phyloP scores from a whole-genome alignment of 78 protist species.

The Dictyostelium capitatum region DNA sequence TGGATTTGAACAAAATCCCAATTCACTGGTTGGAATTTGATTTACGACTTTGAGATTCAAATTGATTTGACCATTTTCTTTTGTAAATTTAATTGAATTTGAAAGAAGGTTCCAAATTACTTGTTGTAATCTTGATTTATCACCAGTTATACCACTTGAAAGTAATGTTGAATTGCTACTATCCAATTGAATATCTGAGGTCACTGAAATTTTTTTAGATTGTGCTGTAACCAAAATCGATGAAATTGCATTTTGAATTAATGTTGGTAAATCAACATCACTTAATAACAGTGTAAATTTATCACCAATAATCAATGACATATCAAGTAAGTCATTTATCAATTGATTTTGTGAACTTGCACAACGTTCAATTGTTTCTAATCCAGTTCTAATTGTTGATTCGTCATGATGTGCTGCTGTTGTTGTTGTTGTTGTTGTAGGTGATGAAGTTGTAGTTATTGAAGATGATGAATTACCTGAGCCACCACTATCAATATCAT shows the following conservation, averaged over 20 bases:
- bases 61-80: constrained; percentile 32
- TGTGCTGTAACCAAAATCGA: not conserved
- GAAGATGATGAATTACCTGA: not conserved
- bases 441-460: not conserved
- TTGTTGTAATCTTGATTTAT: constrained; percentile 67
- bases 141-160: constrained; percentile 12
- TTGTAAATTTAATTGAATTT: constrained; percentile 77
- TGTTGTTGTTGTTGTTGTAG: not conserved
- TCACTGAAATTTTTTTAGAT: constrained; percentile 28
- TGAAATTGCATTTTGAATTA: constrained; percentile 28
- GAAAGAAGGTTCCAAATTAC: constrained; percentile 55
- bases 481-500: not conserved
- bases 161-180: not conserved
- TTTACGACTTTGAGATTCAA: not conserved
- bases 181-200: not conserved
- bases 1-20: not conserved
- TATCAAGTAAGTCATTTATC: constrained; percentile 67
- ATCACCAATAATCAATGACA: constrained; percentile 68
- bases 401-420: not conserved
- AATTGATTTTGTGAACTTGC: constrained; percentile 67
- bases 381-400: constrained; percentile 8
- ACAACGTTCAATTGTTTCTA: constrained; percentile 68
- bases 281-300: constrained; percentile 15
- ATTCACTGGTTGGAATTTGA: not conserved
- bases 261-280: constrained; percentile 10